phyloP scores from a whole-genome alignment of 73 alveolate genomes.

The Tetrahymena thermophila region DNA sequence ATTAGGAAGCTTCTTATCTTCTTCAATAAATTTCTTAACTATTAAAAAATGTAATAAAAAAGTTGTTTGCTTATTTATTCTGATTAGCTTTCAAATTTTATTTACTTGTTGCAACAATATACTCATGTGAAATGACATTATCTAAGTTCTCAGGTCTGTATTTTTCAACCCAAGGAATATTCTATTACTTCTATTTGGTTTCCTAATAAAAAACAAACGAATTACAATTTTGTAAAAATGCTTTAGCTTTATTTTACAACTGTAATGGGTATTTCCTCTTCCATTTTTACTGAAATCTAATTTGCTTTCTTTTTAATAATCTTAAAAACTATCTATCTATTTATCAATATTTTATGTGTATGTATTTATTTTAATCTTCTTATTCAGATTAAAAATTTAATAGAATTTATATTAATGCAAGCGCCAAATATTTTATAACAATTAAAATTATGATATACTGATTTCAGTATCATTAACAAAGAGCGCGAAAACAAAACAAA shows the following conservation, averaged over 20 bases:
- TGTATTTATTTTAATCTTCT: neutral
- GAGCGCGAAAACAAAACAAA: neutral
- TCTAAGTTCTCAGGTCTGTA: conserved; percentile 60
- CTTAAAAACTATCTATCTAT: neutral
- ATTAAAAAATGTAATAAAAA: neutral
- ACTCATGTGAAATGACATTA: conserved; percentile 84
- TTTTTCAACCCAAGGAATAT: conserved; percentile 82
- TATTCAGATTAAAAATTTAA: neutral
- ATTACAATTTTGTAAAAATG: neutral
- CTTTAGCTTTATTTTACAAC: neutral
- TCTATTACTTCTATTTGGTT: conserved; percentile 8
- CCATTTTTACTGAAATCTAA: neutral
- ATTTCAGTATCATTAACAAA: neutral
- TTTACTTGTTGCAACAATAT: conserved; percentile 74
- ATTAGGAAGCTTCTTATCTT: conserved; percentile 79
- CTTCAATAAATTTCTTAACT: conserved; percentile 53
- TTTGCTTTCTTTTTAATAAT: neutral
- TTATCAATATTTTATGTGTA: neutral
- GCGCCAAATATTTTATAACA: neutral
- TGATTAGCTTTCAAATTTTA: neutral
- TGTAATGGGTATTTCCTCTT: neutral
- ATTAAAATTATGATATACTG: too few relatives aligned
- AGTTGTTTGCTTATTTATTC: neutral
- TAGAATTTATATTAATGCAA: neutral
- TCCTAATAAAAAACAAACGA: neutral